Base-by-base conservation (phyloP, 2,329 filamentous ascomycete genomes). In the Trichophyton benhamiae region DNA sequence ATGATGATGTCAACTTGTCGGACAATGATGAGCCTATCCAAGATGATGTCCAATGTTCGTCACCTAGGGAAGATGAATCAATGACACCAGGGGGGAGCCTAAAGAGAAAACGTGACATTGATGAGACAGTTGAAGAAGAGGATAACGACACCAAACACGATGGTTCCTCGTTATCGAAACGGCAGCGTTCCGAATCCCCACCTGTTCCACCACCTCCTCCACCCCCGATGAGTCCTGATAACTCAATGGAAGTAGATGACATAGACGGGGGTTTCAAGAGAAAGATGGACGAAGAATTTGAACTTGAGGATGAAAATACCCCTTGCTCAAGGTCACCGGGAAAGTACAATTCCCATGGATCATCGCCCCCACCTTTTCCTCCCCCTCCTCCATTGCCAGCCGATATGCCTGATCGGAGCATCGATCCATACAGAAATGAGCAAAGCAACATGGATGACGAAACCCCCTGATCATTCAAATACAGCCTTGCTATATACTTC, bases 1-100 rank as follows among this genome's bases (percentile, higher is more conserved):
- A 64, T 44, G 62, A 64, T 44, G 62, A 75, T 57, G 67, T 72
- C 42, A 74, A 77, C 58, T 72, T 76, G 70, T 76, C 74, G 13
- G 76, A 77, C 38, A 61, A 61, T 42, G 72, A 76, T 41, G 74
- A 78, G 60, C 67, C 63, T 2, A 67, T 70, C 48, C 63, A 76
- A n/a, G 73, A 75, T 22, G 68, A 68, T 20, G 73, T 74, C n/a
- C 80, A 64, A 74, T 76, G 53, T 22, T 78, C 78, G 9, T 74
- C 75, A 2, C 78, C 80, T 3, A 75, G 30, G 25, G 36, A 46
- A 49, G 76, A 82, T 57, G 60, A 61, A 7, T 58, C 63, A n/a
- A 44, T 25, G 44, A 59, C 17, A 6, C 46, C 55, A 11, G 64
- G 64, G n/a, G 63, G 62, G 30, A 66, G 66, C 55, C 60, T 36